A percentile compares a stretch with the other conserved stretches of the same genome.
phyloP scores from a whole-genome alignment of 306 rosid genomes.

The Cercis canadensis region DNA sequence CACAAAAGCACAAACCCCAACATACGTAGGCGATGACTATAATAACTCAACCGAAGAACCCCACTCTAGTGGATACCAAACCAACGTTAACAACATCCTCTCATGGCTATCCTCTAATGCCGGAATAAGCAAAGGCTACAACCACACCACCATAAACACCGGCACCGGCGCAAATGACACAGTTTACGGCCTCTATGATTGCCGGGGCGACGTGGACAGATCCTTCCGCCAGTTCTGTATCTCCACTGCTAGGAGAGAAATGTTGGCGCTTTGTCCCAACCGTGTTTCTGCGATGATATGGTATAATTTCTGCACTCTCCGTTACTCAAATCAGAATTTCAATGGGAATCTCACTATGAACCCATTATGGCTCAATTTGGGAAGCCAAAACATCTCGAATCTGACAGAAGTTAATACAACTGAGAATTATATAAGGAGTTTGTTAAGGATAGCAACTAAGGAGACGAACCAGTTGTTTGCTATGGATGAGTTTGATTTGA shows the following conservation, averaged over 20 bases:
- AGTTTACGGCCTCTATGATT: background rate
- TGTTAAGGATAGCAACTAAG: background rate
- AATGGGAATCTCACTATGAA: background rate
- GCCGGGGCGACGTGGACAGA: background rate
- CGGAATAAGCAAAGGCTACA: constrained; percentile 30
- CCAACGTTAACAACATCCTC: constrained; percentile 35
- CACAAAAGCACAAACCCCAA: too few relatives aligned
- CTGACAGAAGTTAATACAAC: background rate
- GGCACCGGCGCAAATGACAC: background rate
- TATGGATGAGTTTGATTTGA: background rate
- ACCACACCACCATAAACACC: background rate
- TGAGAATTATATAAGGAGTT: background rate
- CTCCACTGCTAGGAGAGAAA: background rate
- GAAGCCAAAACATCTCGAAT: background rate
- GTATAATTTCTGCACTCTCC: background rate
- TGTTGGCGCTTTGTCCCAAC: background rate
- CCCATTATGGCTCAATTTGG: background rate
- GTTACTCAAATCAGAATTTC: background rate
- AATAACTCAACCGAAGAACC: background rate
- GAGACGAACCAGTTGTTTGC: background rate
- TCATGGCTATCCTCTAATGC: constrained; percentile 30
- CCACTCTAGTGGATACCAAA: constrained; percentile 29
- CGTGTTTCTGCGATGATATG: background rate
- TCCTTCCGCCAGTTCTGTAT: background rate
- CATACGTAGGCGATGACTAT: too few relatives aligned